Percentiles rank a stretch among this genome's conserved stretches.
Evolutionary conservation across 78 protist genomes (phyloP).

Genomic region (slime mould (Dictyostelium discoideum)): dicty_2.7 NC_007089.4:5454001-5454500

Average conservation of each 20-base stretch:
- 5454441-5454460: neutral
- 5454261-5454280: neutral
- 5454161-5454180: neutral
- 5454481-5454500: neutral
- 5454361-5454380: neutral
- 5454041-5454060: neutral
- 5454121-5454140: neutral
- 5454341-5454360: neutral
- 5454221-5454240: neutral
- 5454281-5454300: neutral
- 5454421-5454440: neutral
- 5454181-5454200: constrained; percentile 7
- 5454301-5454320: constrained; percentile 2
- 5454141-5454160: neutral
- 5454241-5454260: constrained; percentile 9
- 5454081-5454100: neutral
- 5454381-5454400: neutral
- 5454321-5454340: neutral
- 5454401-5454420: neutral
- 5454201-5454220: neutral
- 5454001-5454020: constrained; percentile 12
- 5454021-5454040: constrained; percentile 12
- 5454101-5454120: neutral
- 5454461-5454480: neutral
- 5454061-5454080: neutral